Evolutionary conservation across 352 stramenopile species (phyloP).

Genomic region (Phytophthora aleatoria): DNA sequence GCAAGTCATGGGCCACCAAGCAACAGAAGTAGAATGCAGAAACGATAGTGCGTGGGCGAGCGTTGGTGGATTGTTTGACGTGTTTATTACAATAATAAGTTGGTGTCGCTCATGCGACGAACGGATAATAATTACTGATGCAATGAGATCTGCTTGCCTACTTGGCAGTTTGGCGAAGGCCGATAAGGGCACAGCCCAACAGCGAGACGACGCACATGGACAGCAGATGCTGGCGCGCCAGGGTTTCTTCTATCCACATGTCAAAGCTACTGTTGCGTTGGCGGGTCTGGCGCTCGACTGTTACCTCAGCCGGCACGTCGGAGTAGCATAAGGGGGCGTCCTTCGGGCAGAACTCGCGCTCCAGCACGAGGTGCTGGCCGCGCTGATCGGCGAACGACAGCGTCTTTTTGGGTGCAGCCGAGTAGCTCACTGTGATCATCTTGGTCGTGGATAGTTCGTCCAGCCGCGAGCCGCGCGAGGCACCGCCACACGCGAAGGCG

Average conservation of each 20-base stretch:
- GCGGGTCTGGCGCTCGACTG: conserved; percentile 20
- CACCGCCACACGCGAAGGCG: conserved; percentile 37
- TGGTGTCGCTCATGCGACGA: conserved; percentile 17
- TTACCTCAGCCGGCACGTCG: conserved; percentile 39
- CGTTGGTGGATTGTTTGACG: conserved; percentile 3
- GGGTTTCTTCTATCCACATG: conserved; percentile 43
- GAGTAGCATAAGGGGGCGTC: conserved; percentile 55
- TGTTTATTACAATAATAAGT: conserved; percentile 26
- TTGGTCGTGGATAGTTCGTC: conserved; percentile 42
- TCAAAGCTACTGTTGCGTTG: conserved; percentile 38
- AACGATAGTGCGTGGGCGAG: neutral
- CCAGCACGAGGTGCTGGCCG: conserved; percentile 51
- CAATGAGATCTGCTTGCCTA: conserved; percentile 13
- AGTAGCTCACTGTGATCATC: conserved; percentile 43
- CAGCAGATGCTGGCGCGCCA: conserved; percentile 52
- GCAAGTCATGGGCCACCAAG: conserved; percentile 30
- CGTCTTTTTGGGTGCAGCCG: conserved; percentile 48
- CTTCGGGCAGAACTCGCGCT: conserved; percentile 48
- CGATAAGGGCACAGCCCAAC: conserved; percentile 47
- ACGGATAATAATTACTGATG: conserved; percentile 34
- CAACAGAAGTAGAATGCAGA: conserved; percentile 28
- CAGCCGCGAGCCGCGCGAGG: conserved; percentile 24
- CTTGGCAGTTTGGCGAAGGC: conserved; percentile 38
- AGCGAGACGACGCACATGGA: conserved; percentile 66
- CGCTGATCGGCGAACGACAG: conserved; percentile 68